phyloP scores from a whole-genome alignment of 495 filamentous ascomycete species.

The Penicillium argentinense region DNA sequence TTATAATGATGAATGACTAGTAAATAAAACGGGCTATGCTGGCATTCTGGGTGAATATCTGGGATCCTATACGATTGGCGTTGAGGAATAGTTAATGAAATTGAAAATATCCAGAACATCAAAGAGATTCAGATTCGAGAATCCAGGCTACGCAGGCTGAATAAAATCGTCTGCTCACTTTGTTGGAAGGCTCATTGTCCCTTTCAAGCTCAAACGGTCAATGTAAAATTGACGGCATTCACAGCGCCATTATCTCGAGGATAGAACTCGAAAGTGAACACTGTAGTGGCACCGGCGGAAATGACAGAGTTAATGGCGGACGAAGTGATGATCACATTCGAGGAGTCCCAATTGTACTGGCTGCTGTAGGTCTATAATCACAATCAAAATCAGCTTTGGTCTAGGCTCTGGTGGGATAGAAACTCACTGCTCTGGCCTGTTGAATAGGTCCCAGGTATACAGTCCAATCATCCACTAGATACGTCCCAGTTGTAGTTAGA shows the following conservation, averaged over 20 bases:
- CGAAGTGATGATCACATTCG: slow-evolving; percentile 42
- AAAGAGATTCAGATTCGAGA: background rate
- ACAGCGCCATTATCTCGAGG: slow-evolving; percentile 36
- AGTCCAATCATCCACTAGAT: slow-evolving; percentile 59
- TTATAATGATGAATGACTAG: background rate
- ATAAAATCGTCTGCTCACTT: background rate
- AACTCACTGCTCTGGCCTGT: slow-evolving; percentile 44
- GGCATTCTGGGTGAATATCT: too few relatives aligned
- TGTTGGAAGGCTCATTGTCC: too few relatives aligned
- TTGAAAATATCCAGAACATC: too few relatives aligned
- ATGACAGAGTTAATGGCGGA: slow-evolving; percentile 47
- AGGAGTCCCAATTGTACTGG: slow-evolving; percentile 52
- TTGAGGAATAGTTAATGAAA: too few relatives aligned
- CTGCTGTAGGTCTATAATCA: slow-evolving; percentile 39
- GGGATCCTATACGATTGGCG: too few relatives aligned
- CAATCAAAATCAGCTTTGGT: background rate
- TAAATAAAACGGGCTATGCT: background rate
- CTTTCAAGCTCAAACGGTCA: slow-evolving; percentile 43
- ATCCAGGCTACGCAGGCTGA: background rate
- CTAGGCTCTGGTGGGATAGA: background rate
- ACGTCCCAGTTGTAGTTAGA: slow-evolving; percentile 45
- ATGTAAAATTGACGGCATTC: slow-evolving; percentile 48
- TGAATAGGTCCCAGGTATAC: slow-evolving; percentile 55
- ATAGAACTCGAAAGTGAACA: slow-evolving; percentile 55
- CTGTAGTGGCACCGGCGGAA: slow-evolving; percentile 40